A percentile compares a stretch with the other conserved stretches of the same genome.
Evolutionary conservation across 805 yeast species (phyloP).

Genomic region (Sugiyamaella lignohabitans): DNA sequence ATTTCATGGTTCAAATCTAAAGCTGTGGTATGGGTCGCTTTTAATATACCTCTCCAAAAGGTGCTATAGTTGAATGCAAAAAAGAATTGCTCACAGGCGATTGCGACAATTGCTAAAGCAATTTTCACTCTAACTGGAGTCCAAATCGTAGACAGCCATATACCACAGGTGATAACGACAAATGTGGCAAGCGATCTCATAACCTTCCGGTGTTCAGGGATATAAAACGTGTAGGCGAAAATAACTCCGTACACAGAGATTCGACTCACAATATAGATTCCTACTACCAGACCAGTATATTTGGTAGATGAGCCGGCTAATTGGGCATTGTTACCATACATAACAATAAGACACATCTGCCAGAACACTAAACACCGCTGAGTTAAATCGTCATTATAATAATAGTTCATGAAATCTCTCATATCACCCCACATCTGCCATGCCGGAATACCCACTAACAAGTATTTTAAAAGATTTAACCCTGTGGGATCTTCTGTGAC

Average conservation of each 20-base stretch:
- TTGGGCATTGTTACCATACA: conserved; percentile 45
- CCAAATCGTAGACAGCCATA: conserved; percentile 51
- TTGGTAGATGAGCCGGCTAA: conserved; percentile 33
- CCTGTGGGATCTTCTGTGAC: conserved; percentile 49
- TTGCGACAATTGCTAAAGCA: conserved; percentile 38
- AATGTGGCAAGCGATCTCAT: conserved; percentile 36
- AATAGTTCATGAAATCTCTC: conserved; percentile 57
- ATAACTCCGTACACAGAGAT: conserved; percentile 34
- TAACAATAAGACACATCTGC: conserved; percentile 44
- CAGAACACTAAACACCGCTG: conserved; percentile 49
- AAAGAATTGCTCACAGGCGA: conserved; percentile 36
- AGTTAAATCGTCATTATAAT: conserved; percentile 52
- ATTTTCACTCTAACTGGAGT: conserved; percentile 41
- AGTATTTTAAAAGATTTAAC: conserved; percentile 40
- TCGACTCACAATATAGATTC: conserved; percentile 45
- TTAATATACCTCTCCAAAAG: conserved; percentile 37
- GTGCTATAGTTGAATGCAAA: conserved; percentile 31
- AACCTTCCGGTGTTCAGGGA: conserved; percentile 44
- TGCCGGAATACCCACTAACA: conserved; percentile 49
- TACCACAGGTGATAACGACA: conserved; percentile 32
- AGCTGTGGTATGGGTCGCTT: conserved; percentile 48
- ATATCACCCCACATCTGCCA: conserved; percentile 62
- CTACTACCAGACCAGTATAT: conserved; percentile 39
- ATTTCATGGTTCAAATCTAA: conserved; percentile 62
- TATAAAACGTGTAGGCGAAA: conserved; percentile 38